Conservation (phyloP, 345 rosid species). For the Psidium guajava region DNA sequence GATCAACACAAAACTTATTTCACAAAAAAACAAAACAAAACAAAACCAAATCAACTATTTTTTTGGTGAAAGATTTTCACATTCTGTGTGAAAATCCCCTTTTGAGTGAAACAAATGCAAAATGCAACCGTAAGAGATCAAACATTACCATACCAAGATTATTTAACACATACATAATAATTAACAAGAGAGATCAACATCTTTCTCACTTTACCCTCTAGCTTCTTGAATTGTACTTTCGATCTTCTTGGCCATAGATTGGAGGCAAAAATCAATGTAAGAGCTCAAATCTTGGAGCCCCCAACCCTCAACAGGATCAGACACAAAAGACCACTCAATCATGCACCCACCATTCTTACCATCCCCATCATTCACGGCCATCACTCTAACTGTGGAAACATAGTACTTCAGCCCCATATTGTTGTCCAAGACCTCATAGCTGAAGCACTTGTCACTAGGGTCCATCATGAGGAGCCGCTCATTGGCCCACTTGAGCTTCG, state of each 20-base stretch:
- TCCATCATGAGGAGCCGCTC: background rate
- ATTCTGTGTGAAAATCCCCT: background rate
- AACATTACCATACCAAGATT: background rate
- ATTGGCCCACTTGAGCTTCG: background rate
- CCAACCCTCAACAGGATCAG: background rate
- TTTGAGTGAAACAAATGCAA: background rate
- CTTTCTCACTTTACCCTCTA: background rate
- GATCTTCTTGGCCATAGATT: background rate
- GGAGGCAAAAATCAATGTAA: background rate
- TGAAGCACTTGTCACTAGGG: background rate
- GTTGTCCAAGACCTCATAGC: background rate
- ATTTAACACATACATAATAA: background rate
- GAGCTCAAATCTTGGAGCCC: background rate
- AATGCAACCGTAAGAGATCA: background rate
- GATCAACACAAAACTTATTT: background rate
- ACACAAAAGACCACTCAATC: background rate
- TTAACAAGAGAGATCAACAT: background rate
- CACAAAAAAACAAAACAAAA: background rate
- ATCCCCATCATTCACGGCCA: background rate
- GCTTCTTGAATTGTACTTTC: background rate
- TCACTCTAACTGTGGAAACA: background rate
- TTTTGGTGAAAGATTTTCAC: background rate
- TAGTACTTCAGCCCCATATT: background rate
- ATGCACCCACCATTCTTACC: background rate
- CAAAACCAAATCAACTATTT: background rate